A percentile compares a stretch with the other conserved stretches of the same genome.
Conservation (phyloP, 371 early-diverging fungal species). For the Batrachochytrium dendrobatidis region DNA sequence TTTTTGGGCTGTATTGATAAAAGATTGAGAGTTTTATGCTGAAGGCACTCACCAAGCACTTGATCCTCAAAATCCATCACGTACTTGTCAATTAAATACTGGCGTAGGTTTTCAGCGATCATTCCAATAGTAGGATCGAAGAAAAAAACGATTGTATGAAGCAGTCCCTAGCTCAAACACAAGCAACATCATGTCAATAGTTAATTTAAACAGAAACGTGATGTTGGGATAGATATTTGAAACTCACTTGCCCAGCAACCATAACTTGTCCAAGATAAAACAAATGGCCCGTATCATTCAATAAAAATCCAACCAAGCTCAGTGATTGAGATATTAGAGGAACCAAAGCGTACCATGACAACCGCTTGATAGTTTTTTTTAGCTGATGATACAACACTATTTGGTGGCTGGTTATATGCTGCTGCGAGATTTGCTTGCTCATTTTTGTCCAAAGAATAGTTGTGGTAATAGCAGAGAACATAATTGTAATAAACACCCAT, state of each 20-base stretch:
- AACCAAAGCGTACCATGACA: constrained; percentile 2
- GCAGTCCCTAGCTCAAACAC: background rate
- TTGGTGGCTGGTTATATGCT: background rate
- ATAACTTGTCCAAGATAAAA: background rate
- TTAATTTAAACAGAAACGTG: background rate
- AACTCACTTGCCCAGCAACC: background rate
- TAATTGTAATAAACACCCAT: background rate
- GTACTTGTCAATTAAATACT: constrained; percentile 1
- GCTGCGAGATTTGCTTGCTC: background rate
- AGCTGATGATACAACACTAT: background rate
- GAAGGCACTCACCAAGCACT: background rate
- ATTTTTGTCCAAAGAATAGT: background rate
- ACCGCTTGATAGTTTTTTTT: background rate
- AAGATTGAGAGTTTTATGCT: no score
- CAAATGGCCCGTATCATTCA: background rate
- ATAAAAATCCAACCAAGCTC: background rate
- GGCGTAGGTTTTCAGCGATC: background rate
- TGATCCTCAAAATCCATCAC: background rate
- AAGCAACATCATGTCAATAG: background rate
- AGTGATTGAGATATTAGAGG: background rate
- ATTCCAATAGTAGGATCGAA: background rate
- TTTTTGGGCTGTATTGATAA: no score
- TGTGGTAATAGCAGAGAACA: background rate
- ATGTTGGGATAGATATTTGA: background rate
- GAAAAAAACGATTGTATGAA: background rate